Evolutionary conservation across 140 eudicot species (phyloP), one percentile per base, ranked within the genome.

Genomic region (Stevia rebaudiana): DNA sequence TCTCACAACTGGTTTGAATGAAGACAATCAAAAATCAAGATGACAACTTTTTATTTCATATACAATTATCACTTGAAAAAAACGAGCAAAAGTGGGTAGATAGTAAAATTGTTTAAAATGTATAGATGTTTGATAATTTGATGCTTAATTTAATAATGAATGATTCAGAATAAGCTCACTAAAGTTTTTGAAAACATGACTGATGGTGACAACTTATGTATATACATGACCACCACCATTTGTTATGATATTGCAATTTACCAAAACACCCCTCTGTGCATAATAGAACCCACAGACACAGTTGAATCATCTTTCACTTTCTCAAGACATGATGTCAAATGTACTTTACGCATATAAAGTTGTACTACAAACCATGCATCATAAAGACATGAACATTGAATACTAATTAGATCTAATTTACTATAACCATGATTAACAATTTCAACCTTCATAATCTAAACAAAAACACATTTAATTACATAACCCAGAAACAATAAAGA

Each of bases 141-240:
- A 64, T 42, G 78, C n/a, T 19, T 6, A 4, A 36, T 36, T 36
- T 64, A 33, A 43, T 62, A 39, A 53, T 53, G 40, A 43, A 36
- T 63, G 56, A 72, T 51, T 3, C 24, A 40, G 18, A 62, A 39
- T 49, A 39, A 33, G 51, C 11, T 6, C 63, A 71, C 18, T 24
- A 40, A 62, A 31, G 48, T 31, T 61, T 23, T 61, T 62, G 62
- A 39, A 37, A 48, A 61, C 76, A 11, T 19, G 18, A 71, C 16
- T 37, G 76, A 61, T 70, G 40, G 69, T 48, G 53, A 71, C 76
- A 61, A 48, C 11, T 22, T 19, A 48, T 70, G 52, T 61, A 47
- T 49, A 62, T 51, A 53, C 49, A 11, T 73, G 66, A 56, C 72
- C 66, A 64, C 72, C 73, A 73, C 72, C 59, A 65, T 16, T 63